Evolutionary conservation across 1,139 yeast genomes (phyloP), one percentile per base, ranked within the genome.

Genomic region (Ogataea hybrid): DNA sequence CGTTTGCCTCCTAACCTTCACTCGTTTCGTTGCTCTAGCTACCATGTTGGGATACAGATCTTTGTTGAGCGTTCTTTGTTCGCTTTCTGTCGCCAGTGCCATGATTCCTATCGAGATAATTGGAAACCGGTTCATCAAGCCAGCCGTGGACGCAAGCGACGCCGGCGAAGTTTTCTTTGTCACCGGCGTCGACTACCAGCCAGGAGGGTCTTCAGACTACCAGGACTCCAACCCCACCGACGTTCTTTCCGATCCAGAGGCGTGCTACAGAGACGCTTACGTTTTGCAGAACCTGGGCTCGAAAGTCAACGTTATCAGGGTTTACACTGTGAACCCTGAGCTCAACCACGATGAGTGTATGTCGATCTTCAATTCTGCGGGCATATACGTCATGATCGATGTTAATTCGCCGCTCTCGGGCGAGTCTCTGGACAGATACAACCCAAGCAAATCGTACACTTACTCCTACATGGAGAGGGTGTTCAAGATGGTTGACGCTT

Each of bases 301-400:
- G 12, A 42, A 46, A 12, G 76, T 89, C 57, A 89, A 90, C 66
- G 79, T 84, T 20, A 72, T 85, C 47, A 70, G 84, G 59, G 80
- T 79, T 15, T 87, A 87, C 65, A 84, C 94, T 9, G 69, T 86
- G 48, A 81, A 85, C 63, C 87, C 92, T n/a, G 78, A 76, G 47
- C 58, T 80, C 44, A 80, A 88, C 64, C 97, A 89, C 62, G 89
- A 84, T 58, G 83, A 78, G 54, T 90, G 97, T 70, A 87, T 90
- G 95, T 71, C 87, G 32, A 75, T 84, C 50, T 78, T 88, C 57
- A 81, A 84, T 54, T 82, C 85, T 43, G 96, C 95, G 7, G 96
- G 97, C 42, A 88, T 90, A 53, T 89, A 89, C 57, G 78, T 89
- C 21, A 67, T 90, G 46, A 77, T 94, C 40, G 97, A 90, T 63